phyloP scores from a whole-genome alignment of 768 basidiomycete genomes.

The Nevesoporus exiguus region DNA sequence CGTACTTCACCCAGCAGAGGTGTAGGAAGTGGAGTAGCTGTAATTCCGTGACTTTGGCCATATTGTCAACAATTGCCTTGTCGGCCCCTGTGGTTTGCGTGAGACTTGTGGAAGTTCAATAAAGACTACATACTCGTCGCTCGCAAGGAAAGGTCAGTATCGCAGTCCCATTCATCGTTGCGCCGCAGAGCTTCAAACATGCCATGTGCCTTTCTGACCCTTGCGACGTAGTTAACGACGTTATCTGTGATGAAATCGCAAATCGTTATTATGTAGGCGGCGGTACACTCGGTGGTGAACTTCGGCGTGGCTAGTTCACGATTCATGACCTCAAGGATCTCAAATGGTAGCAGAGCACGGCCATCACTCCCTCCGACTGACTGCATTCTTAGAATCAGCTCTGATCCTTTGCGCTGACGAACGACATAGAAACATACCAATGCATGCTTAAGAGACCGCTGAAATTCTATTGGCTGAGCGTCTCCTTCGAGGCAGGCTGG shows the following conservation, averaged over 20 bases:
- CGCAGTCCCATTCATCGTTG: slow-evolving; percentile 71
- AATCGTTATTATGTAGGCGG: slow-evolving; percentile 65
- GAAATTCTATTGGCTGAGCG: slow-evolving; percentile 87
- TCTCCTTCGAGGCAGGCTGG: slow-evolving; percentile 96
- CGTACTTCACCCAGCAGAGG: slow-evolving; percentile 89
- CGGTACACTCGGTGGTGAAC: slow-evolving; percentile 69
- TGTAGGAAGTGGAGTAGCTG: slow-evolving; percentile 80
- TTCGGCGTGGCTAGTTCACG: slow-evolving; percentile 52
- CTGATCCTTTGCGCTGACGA: slow-evolving; percentile 1
- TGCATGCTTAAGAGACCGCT: slow-evolving; percentile 84
- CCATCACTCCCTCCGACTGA: slow-evolving; percentile 58
- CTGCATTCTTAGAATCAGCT: slow-evolving; percentile 35
- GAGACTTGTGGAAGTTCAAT: background rate
- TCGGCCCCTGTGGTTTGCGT: slow-evolving; percentile 48
- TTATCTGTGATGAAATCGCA: slow-evolving; percentile 66
- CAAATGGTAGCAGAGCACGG: slow-evolving; percentile 76
- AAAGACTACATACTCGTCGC: slow-evolving; percentile 54
- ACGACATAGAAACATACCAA: slow-evolving; percentile 42
- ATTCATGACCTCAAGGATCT: slow-evolving; percentile 74
- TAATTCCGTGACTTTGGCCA: slow-evolving; percentile 78
- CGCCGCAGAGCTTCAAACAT: slow-evolving; percentile 82
- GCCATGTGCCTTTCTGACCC: slow-evolving; percentile 64
- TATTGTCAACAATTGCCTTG: slow-evolving; percentile 81
- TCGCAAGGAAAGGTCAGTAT: slow-evolving; percentile 73
- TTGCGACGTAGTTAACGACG: slow-evolving; percentile 64